Percentiles rank a stretch among this genome's conserved stretches.
Evolutionary conservation across 2,329 filamentous ascomycete species (phyloP).

Genomic region (Fusarium devonianum): DNA sequence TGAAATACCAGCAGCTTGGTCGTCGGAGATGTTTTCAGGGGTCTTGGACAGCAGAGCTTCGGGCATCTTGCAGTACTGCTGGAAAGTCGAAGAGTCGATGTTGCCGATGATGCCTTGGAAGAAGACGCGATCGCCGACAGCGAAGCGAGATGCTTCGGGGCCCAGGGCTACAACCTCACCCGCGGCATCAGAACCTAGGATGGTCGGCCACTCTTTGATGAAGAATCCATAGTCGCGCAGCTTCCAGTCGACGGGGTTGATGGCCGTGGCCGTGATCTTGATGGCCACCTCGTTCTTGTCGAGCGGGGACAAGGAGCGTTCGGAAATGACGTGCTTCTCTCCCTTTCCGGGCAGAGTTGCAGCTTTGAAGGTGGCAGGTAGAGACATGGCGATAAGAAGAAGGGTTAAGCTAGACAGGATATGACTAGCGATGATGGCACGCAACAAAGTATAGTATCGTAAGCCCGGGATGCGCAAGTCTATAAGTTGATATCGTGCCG

Average conservation of each 20-base stretch:
- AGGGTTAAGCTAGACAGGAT: no score
- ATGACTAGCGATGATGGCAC: no score
- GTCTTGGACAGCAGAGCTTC: conserved; percentile 44
- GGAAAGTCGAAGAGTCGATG: conserved; percentile 45
- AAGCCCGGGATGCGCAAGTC: not conserved
- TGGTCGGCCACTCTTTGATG: conserved; percentile 22
- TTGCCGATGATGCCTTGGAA: conserved; percentile 47
- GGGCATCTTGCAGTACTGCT: conserved; percentile 48
- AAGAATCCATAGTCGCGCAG: conserved; percentile 42
- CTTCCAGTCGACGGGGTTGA: conserved; percentile 49
- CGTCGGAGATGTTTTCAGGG: conserved; percentile 40
- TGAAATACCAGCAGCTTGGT: conserved; percentile 36
- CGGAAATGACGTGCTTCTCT: not conserved
- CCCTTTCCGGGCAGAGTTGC: not conserved
- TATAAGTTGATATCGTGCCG: not conserved
- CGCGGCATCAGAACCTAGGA: conserved; percentile 27
- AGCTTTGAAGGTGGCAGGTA: conserved; percentile 4
- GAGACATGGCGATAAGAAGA: conserved; percentile 17
- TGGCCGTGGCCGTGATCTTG: conserved; percentile 37
- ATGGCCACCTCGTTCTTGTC: conserved; percentile 5
- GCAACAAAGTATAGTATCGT: no score
- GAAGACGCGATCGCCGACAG: conserved; percentile 37
- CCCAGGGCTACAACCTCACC: conserved; percentile 17
- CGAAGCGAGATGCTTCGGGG: conserved; percentile 4
- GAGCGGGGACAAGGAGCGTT: conserved; percentile 1